These are phyloP conservation scores for Podospora sp. DNA, from an alignment of 495 filamentous ascomycete genomes.

Conservation along the genomic window DNA sequence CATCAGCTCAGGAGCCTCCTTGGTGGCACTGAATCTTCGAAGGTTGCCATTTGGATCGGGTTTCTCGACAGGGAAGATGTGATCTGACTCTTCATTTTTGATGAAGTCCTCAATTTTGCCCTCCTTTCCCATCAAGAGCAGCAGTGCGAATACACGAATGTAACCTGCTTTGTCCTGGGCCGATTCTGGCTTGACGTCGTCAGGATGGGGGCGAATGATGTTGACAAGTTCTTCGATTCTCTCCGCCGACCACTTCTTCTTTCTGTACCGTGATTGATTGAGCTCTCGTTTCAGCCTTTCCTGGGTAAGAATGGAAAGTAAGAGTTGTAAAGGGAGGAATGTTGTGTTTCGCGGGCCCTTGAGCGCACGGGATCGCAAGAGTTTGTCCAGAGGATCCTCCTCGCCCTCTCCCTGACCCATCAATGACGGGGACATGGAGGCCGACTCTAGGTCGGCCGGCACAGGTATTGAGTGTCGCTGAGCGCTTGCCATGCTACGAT, in stretches of 20 bases:
- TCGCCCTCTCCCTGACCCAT: no score
- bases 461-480: no score
- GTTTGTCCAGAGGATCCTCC: no score
- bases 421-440: no score
- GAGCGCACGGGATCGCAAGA: no score
- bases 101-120: background rate
- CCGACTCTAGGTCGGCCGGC: no score
- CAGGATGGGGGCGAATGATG: background rate
- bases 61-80: background rate
- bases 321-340: background rate
- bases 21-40: background rate
- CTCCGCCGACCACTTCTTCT: background rate
- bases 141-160: constrained; percentile 1
- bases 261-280: background rate
- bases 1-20: background rate
- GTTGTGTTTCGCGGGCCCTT: no score
- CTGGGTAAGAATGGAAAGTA: background rate
- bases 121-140: background rate
- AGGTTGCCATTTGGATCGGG: background rate
- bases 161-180: background rate
- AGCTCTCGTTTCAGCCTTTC: background rate
- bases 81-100: background rate
- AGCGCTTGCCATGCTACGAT: no score
- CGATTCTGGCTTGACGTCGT: background rate
- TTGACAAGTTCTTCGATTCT: background rate